Evolutionary conservation across 345 rosid genomes (phyloP).

Genomic region (Brassica cretica): DNA sequence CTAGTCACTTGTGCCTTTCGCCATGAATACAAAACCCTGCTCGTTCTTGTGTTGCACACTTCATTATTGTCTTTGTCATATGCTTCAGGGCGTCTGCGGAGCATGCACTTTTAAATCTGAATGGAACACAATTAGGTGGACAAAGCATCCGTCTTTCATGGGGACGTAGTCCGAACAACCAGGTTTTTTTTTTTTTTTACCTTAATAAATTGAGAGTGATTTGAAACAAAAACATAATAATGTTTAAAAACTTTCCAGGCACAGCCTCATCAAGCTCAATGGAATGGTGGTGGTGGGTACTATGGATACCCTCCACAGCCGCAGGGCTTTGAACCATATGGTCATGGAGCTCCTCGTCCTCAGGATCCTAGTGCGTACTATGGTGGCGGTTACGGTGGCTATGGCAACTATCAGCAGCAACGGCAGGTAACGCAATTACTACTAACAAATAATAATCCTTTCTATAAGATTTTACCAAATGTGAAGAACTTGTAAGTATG

Average conservation of each 20-base stretch:
- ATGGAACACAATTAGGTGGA: conserved; percentile 85
- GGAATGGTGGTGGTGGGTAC: conserved; percentile 57
- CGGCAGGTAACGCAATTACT: conserved; percentile 18
- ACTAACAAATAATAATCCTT: background rate
- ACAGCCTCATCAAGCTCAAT: conserved; percentile 79
- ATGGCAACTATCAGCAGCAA: conserved; percentile 71
- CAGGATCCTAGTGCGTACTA: conserved; percentile 91
- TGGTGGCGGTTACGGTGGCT: conserved; percentile 80
- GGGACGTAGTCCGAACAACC: conserved; percentile 95
- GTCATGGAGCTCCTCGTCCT: conserved; percentile 59
- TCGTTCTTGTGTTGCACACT: conserved; percentile 3
- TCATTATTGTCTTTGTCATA: background rate
- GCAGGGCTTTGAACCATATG: conserved; percentile 85
- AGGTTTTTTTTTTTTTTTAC: conserved; percentile 47
- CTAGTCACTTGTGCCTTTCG: background rate
- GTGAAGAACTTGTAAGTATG: background rate
- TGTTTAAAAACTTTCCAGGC: conserved; percentile 29
- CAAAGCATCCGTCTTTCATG: conserved; percentile 90
- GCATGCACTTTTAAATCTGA: conserved; percentile 67
- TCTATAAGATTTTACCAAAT: background rate
- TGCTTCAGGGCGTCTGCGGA: conserved; percentile 68
- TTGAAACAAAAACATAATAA: background rate
- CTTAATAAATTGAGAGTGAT: background rate
- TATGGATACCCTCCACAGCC: conserved; percentile 41
- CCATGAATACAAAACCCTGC: background rate